phyloP scores from a whole-genome alignment of 371 early-diverging fungal species.

The Vairimorpha apis region DNA sequence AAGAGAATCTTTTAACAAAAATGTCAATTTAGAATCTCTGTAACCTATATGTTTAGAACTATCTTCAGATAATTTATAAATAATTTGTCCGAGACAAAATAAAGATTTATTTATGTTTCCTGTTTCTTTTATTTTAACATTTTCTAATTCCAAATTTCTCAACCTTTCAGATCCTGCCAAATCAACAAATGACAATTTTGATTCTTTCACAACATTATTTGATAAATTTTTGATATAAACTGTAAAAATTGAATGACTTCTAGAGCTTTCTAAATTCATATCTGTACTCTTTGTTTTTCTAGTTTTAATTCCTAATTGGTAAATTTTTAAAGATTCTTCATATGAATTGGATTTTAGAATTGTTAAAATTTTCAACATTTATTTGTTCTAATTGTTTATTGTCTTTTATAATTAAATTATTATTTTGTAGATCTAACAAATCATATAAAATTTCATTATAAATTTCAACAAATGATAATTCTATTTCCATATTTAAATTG shows the following conservation, averaged over 20 bases:
- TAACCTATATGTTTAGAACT: constrained; percentile 67
- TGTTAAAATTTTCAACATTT: too few relatives aligned
- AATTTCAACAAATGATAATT: constrained; percentile 68
- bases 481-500: constrained; percentile 11
- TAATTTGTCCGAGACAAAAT: constrained; percentile 69
- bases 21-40: constrained; percentile 70
- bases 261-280: constrained; percentile 67
- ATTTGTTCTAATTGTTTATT: too few relatives aligned
- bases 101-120: constrained; percentile 68
- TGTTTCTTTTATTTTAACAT: constrained; percentile 66
- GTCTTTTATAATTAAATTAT: constrained; percentile 64
- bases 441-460: constrained; percentile 70
- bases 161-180: constrained; percentile 70
- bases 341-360: constrained; percentile 61
- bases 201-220: constrained; percentile 61
- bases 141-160: constrained; percentile 64
- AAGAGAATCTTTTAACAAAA: constrained; percentile 67
- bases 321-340: constrained; percentile 66
- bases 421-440: constrained; percentile 61
- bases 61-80: constrained; percentile 67
- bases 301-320: constrained; percentile 66
- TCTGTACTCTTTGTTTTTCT: constrained; percentile 68
- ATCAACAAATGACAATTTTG: constrained; percentile 69
- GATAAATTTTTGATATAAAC: constrained; percentile 65
- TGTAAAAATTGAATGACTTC: constrained; percentile 68